Evolutionary conservation across 2,329 filamentous ascomycete species (phyloP).

Genomic region (Apiospora phragmitis): DNA sequence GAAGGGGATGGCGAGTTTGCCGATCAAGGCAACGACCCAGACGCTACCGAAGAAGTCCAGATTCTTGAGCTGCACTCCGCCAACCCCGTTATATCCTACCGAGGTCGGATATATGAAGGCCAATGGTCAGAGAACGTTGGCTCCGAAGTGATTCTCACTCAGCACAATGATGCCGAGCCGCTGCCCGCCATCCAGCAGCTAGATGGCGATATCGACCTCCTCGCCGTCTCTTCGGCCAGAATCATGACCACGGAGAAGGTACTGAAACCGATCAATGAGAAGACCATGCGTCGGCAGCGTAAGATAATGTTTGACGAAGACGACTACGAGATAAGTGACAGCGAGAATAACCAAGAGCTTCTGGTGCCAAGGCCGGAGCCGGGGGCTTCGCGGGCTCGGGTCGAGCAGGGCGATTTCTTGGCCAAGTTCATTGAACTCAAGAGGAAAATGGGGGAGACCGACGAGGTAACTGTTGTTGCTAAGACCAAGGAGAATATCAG

Average conservation of each 20-base stretch:
- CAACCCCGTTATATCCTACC: constrained; percentile 78
- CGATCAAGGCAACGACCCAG: constrained; percentile 30
- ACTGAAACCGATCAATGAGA: not conserved
- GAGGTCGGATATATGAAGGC: constrained; percentile 75
- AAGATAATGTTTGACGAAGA: constrained; percentile 21
- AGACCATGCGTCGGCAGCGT: not conserved
- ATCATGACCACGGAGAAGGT: constrained; percentile 10
- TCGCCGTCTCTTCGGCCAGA: constrained; percentile 11
- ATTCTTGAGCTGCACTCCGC: constrained; percentile 78
- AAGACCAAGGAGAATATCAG: constrained; percentile 17
- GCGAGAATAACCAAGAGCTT: constrained; percentile 35
- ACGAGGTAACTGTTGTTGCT: constrained; percentile 64
- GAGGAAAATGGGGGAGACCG: constrained; percentile 61
- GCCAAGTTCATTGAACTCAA: constrained; percentile 67
- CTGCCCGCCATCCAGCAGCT: not conserved
- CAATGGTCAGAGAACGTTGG: constrained; percentile 82
- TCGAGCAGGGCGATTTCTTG: constrained; percentile 51
- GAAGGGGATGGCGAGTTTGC: constrained; percentile 20
- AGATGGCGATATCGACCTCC: constrained; percentile 7
- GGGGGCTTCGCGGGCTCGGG: constrained; percentile 46
- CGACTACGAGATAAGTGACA: constrained; percentile 19
- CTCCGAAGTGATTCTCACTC: constrained; percentile 75
- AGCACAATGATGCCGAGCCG: constrained; percentile 38
- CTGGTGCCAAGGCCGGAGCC: constrained; percentile 48
- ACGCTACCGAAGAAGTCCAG: constrained; percentile 58